Evolutionary conservation across 163 green algal species (phyloP), one percentile per base, ranked within the genome.

Genomic region (Prototheca wickerhamii): DNA sequence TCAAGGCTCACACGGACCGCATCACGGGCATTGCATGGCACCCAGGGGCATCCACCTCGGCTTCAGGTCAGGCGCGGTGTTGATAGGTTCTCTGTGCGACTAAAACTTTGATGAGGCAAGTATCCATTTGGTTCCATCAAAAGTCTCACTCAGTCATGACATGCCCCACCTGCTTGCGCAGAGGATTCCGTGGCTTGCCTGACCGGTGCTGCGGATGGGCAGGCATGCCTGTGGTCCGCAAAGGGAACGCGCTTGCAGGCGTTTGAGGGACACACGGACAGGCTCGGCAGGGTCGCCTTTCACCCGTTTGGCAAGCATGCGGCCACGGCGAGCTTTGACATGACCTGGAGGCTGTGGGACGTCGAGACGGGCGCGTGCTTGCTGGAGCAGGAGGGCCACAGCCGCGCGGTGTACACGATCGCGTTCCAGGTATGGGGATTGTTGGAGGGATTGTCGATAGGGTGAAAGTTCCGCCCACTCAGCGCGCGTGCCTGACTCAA

Each of bases 321-420:
- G 34, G 89, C 76, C 33, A 95, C 90, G 3, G 83, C 87, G 59
- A 89, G 78, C 67, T 99, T 91, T 71, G 93, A 99, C 76, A 71
- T 68, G 37, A 98, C 92, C 1, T 98, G 93, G 93, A 83, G 93
- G 18, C 61, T 99, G 61, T 99, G 93, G 93, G 89, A 98, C 72
- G 57, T 89, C 20, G 81, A 90, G 59, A 93, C 81, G 4, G 87
- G 86, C 3, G n/a, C 57, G 4, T 87, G 87, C 63, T 67, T 99
- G 57, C 68, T 95, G 62, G 89, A 98, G 75, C 89, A 98, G 69
- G 93, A 99, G 75, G 93, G 93, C 10, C 93, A 98, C 84, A 89
- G 74, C 62, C 68, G 91, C 17, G 56, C 78, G 12, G 92, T 98
- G 44, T 99, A 99, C 70, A 63, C 76, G 2, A 73, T 98, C 34